These are phyloP conservation scores for Syncephalastrum monosporum DNA, from an alignment of 371 early-diverging fungal species.

Conservation along the genomic window DNA sequence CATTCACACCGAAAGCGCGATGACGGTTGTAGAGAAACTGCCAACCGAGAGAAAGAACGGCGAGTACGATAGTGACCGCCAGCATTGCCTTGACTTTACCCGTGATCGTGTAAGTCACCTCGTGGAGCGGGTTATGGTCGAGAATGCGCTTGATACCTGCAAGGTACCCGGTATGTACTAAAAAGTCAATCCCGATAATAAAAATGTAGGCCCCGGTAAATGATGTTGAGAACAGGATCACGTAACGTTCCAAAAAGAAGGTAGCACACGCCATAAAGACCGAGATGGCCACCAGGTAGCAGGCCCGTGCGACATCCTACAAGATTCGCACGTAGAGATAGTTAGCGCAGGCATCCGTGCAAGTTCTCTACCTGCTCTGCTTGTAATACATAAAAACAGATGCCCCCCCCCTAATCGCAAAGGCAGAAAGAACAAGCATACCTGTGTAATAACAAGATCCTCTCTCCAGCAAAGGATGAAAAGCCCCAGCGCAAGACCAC, in stretches of 20 bases:
- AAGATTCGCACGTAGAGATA: background rate
- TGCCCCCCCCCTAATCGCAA: no score
- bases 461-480: slow-evolving; percentile 36
- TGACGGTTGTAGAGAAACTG: slow-evolving; percentile 22
- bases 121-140: slow-evolving; percentile 17
- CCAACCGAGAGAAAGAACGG: slow-evolving; percentile 27
- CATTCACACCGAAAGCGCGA: slow-evolving; percentile 22
- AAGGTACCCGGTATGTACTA: slow-evolving; percentile 20
- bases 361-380: no score
- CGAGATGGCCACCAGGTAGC: slow-evolving; percentile 20
- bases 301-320: slow-evolving; percentile 20
- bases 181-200: slow-evolving; percentile 19
- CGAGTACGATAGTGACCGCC: slow-evolving; percentile 22
- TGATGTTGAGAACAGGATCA: slow-evolving; percentile 17
- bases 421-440: background rate
- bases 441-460: slow-evolving; percentile 26
- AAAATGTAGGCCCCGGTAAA: slow-evolving; percentile 23
- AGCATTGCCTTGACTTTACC: slow-evolving; percentile 20
- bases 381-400: no score
- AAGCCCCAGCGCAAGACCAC: slow-evolving; percentile 31
- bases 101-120: slow-evolving; percentile 12
- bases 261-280: slow-evolving; percentile 12
- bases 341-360: no score
- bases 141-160: slow-evolving; percentile 19
- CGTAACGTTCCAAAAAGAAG: slow-evolving; percentile 22